Conservation (phyloP, 1,139 yeast species). For the Nakaseomyces sp. region DNA sequence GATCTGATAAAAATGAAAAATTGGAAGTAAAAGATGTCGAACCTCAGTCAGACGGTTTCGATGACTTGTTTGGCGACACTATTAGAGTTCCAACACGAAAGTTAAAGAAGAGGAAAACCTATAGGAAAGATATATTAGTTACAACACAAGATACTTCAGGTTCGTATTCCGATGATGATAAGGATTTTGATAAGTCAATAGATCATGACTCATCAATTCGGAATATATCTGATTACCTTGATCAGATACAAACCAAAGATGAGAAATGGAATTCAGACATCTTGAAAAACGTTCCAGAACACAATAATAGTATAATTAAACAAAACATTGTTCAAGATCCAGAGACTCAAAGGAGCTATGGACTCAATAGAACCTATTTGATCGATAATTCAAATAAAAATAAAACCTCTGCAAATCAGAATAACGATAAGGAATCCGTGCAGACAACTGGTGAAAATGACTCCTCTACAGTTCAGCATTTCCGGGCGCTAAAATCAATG, state of each 20-base stretch:
- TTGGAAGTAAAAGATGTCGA: not conserved
- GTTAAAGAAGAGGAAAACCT: conserved; percentile 2
- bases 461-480: not conserved
- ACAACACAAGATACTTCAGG: not conserved
- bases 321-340: not conserved
- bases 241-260: not conserved
- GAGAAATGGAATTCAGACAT: not conserved
- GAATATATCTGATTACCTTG: not conserved
- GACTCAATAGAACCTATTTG: not conserved
- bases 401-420: not conserved
- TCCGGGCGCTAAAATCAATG: not conserved
- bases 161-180: not conserved
- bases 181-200: not conserved
- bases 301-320: too few relatives aligned
- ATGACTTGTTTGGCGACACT: not conserved
- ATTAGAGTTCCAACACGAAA: not conserved
- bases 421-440: not conserved
- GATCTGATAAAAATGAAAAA: too few relatives aligned
- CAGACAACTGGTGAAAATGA: not conserved
- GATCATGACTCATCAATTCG: not conserved
- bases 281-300: not conserved
- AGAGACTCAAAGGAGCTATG: not conserved
- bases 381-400: not conserved
- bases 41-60: not conserved
- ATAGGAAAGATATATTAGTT: not conserved